phyloP scores from a whole-genome alignment of 2,329 filamentous ascomycete genomes.

The Colletotrichum noveboracense region DNA sequence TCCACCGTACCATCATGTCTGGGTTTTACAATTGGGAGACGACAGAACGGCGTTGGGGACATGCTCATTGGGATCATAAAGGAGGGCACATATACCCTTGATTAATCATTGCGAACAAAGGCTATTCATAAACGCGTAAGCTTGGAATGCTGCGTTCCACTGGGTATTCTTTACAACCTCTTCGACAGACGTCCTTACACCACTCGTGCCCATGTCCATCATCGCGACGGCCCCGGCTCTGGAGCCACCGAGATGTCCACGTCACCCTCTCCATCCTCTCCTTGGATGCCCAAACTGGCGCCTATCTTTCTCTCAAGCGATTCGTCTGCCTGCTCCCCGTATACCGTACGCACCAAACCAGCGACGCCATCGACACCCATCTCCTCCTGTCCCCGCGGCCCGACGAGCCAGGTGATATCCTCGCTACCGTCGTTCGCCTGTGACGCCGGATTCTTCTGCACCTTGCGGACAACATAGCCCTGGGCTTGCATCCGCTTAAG shows the following conservation, averaged over 20 bases:
- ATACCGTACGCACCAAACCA: slow-evolving; percentile 69
- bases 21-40: background rate
- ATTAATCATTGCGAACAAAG: slow-evolving; percentile 54
- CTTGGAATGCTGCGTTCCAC: background rate
- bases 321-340: slow-evolving; percentile 52
- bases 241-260: slow-evolving; percentile 11
- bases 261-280: slow-evolving; percentile 27
- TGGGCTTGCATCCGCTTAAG: slow-evolving; percentile 79
- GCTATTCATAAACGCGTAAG: background rate
- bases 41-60: slow-evolving; percentile 4
- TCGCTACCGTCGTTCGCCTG: slow-evolving; percentile 70
- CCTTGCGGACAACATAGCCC: slow-evolving; percentile 79
- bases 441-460: slow-evolving; percentile 61
- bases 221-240: slow-evolving; percentile 6
- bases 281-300: slow-evolving; percentile 62
- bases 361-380: slow-evolving; percentile 79
- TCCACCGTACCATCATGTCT: background rate
- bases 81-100: slow-evolving; percentile 21
- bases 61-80: background rate
- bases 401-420: slow-evolving; percentile 80
- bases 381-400: slow-evolving; percentile 84
- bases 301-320: slow-evolving; percentile 66
- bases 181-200: background rate
- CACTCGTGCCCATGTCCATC: slow-evolving; percentile 26
- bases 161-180: background rate